Percentiles rank a stretch among this genome's conserved stretches.
phyloP scores from a whole-genome alignment of 805 yeast species.

The Saturnispora serradocipensis region DNA sequence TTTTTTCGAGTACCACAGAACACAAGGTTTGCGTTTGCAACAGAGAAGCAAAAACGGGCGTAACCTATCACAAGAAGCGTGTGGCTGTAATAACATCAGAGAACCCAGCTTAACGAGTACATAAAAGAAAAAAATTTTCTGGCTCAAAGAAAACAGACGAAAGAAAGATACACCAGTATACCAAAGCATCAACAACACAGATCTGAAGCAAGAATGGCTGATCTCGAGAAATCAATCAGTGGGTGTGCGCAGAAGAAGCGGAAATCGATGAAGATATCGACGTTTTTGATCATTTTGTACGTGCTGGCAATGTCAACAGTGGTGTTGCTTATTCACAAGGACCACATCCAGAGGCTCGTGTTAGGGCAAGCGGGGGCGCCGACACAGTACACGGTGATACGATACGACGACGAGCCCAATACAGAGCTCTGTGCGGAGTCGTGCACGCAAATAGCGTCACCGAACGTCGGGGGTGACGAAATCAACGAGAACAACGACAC shows the following conservation, averaged over 20 bases:
- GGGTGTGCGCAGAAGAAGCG: not conserved
- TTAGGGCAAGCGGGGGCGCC: not conserved
- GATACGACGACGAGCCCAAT: not conserved
- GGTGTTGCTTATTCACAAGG: not conserved
- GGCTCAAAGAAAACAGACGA: not conserved
- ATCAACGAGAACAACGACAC: not conserved
- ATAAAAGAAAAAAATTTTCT: not conserved
- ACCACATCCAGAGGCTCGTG: not conserved
- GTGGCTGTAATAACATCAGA: not conserved
- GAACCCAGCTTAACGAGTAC: not conserved
- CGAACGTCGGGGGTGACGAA: not conserved
- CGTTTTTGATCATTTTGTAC: not conserved
- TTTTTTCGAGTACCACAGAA: not conserved
- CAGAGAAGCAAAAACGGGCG: not conserved
- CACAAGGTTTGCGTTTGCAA: not conserved
- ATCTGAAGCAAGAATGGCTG: not conserved
- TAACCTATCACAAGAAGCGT: not conserved
- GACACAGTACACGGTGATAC: not conserved
- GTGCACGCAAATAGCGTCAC: not conserved
- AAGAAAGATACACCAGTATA: not conserved
- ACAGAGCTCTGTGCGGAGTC: not conserved
- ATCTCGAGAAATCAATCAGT: not conserved
- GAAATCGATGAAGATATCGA: not conserved
- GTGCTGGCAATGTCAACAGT: not conserved
- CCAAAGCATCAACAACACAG: not conserved